These are phyloP conservation scores for Phyllosticta ampelicida DNA, from an alignment of 2,329 filamentous ascomycete genomes.

Conservation along the genomic window DNA sequence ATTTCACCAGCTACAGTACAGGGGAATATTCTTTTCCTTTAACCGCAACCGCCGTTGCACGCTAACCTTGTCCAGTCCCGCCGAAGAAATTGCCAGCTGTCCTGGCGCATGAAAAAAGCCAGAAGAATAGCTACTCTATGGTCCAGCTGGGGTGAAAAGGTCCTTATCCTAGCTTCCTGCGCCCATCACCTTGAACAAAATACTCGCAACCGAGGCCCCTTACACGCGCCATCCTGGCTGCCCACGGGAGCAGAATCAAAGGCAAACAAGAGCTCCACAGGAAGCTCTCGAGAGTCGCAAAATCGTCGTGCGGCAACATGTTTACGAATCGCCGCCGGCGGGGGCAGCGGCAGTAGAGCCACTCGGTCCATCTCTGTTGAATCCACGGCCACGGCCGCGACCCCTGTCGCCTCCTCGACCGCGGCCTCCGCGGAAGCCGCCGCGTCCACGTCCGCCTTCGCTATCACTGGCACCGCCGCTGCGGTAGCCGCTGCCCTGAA, in stretches of 20 bases:
- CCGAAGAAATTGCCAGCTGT: neutral
- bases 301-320: neutral
- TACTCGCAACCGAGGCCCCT: constrained; percentile 2
- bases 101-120: constrained; percentile 4
- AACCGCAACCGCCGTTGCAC: neutral
- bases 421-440: constrained; percentile 28
- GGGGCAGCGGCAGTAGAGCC: neutral
- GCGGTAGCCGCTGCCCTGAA: constrained; percentile 64
- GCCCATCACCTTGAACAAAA: neutral
- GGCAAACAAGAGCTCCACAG: constrained; percentile 4
- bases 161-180: constrained; percentile 3
- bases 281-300: neutral
- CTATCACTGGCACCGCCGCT: constrained; percentile 73
- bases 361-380: constrained; percentile 7
- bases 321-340: constrained; percentile 6
- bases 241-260: constrained; percentile 7
- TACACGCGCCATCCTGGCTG: constrained; percentile 7
- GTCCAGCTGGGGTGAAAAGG: constrained; percentile 1
- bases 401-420: constrained; percentile 37
- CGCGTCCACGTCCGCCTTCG: constrained; percentile 54
- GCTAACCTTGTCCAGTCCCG: neutral
- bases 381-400: constrained; percentile 19
- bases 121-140: constrained; percentile 5
- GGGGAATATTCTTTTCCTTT: neutral
- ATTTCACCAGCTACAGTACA: neutral